Conservation (phyloP, 257 asterid species). For the Ehretia macrophylla region DNA sequence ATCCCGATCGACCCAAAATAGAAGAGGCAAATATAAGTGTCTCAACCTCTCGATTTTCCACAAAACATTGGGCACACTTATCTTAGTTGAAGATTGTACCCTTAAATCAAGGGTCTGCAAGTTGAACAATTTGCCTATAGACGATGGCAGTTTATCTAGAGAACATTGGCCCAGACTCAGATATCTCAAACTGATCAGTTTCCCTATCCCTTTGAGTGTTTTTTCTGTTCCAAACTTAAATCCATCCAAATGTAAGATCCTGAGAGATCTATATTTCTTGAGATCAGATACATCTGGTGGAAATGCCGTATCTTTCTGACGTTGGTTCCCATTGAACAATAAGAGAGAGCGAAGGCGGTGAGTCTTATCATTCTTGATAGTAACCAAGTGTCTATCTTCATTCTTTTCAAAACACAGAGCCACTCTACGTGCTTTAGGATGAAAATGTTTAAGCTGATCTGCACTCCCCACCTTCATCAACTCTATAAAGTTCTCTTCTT, state of each 20-base stretch:
- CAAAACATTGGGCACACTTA: constrained; percentile 10
- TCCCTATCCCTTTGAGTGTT: neutral
- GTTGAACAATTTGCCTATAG: constrained; percentile 9
- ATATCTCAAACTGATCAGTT: constrained; percentile 15
- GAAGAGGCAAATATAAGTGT: constrained; percentile 15
- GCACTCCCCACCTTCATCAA: neutral
- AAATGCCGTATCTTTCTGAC: neutral
- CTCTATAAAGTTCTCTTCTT: constrained; percentile 4
- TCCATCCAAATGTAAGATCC: constrained; percentile 14
- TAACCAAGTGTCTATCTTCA: neutral
- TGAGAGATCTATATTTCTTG: neutral
- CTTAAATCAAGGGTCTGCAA: constrained; percentile 31
- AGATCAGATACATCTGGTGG: neutral
- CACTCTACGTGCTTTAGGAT: neutral
- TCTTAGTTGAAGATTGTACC: neutral
- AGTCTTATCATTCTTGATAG: neutral
- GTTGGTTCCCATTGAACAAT: neutral
- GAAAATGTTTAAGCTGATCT: neutral
- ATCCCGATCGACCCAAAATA: neutral
- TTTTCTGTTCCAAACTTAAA: constrained; percentile 1
- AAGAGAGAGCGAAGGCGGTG: constrained; percentile 15
- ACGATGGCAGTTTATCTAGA: constrained; percentile 15
- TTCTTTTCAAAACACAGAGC: constrained; percentile 7
- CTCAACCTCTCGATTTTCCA: constrained; percentile 9
- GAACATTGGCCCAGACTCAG: constrained; percentile 27